These are phyloP conservation scores for Thecaphora frezii DNA, from an alignment of 1,284 basidiomycete genomes.

Conservation along the genomic window DNA sequence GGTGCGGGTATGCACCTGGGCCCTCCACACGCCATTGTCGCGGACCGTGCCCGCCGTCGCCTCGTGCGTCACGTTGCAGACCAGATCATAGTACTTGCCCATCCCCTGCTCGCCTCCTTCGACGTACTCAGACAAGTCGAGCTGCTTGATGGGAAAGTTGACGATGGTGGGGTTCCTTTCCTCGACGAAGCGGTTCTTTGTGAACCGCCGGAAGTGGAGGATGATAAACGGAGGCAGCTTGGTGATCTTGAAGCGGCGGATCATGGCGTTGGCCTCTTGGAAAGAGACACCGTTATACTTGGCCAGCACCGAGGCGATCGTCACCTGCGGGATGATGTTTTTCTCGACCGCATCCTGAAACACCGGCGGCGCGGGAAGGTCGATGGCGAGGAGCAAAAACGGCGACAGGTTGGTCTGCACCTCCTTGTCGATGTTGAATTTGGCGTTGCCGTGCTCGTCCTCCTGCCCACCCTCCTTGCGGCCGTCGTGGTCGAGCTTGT, in stretches of 20 bases:
- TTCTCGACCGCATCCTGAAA: constrained; percentile 92
- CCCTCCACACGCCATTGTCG: constrained; percentile 87
- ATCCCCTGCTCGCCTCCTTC: constrained; percentile 62
- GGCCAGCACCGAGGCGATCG: constrained; percentile 82
- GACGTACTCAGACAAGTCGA: constrained; percentile 71
- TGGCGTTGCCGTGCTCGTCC: constrained; percentile 38
- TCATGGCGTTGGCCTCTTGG: constrained; percentile 39
- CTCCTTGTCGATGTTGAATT: constrained; percentile 62
- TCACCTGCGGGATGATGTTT: constrained; percentile 97
- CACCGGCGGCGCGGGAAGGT: constrained; percentile 90
- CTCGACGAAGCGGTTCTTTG: constrained; percentile 95
- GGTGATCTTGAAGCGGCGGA: constrained; percentile 80
- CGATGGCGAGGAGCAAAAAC: constrained; percentile 91
- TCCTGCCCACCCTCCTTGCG: constrained; percentile 42
- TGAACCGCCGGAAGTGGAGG: constrained; percentile 93
- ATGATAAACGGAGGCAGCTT: constrained; percentile 88
- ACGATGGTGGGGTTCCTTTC: constrained; percentile 99
- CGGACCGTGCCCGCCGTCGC: constrained; percentile 89
- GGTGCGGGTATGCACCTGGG: constrained; percentile 70
- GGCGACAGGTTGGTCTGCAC: constrained; percentile 83
- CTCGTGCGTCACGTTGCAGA: constrained; percentile 92
- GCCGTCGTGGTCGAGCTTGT: constrained; percentile 40
- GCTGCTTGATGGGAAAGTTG: constrained; percentile 88
- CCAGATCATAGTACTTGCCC: constrained; percentile 82
- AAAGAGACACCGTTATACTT: constrained; percentile 81